These are phyloP conservation scores for Corinectria fuckeliana DNA, from an alignment of 2,329 filamentous ascomycete species.

Conservation along the genomic window DNA sequence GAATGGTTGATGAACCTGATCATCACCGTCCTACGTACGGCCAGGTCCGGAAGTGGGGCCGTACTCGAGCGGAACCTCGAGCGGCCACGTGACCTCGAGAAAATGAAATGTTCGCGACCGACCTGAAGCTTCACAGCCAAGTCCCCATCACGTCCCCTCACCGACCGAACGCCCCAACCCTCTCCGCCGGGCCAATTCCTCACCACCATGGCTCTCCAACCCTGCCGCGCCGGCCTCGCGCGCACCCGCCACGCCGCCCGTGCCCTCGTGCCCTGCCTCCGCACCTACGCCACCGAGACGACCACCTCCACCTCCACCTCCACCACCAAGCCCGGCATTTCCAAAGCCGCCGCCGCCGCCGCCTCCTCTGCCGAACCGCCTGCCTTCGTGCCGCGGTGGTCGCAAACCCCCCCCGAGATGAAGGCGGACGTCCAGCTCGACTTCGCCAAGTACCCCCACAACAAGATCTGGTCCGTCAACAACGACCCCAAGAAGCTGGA, in stretches of 20 bases:
- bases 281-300: slow-evolving; percentile 40
- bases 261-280: slow-evolving; percentile 32
- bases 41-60: slow-evolving; percentile 28
- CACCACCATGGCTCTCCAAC: slow-evolving; percentile 43
- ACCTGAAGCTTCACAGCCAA: slow-evolving; percentile 18
- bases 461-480: slow-evolving; percentile 73
- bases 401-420: slow-evolving; percentile 71
- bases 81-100: slow-evolving; percentile 40
- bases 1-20: too few species aligned
- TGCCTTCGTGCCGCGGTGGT: slow-evolving; percentile 66
- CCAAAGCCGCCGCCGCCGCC: slow-evolving; percentile 13
- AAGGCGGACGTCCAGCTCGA: slow-evolving; percentile 72
- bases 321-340: slow-evolving; percentile 40
- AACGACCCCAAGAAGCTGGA: slow-evolving; percentile 76
- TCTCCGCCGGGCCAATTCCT: slow-evolving; percentile 17
- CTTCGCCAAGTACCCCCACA: slow-evolving; percentile 60
- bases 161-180: slow-evolving; percentile 9
- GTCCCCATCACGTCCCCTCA: slow-evolving; percentile 12
- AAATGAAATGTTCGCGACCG: slow-evolving; percentile 44
- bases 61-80: slow-evolving; percentile 16
- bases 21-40: too few species aligned
- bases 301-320: too few species aligned
- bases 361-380: background rate
- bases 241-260: slow-evolving; percentile 35
- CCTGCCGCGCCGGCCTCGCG: slow-evolving; percentile 40